Conservation (phyloP, 306 rosid species). For the Fagus sylvatica region DNA sequence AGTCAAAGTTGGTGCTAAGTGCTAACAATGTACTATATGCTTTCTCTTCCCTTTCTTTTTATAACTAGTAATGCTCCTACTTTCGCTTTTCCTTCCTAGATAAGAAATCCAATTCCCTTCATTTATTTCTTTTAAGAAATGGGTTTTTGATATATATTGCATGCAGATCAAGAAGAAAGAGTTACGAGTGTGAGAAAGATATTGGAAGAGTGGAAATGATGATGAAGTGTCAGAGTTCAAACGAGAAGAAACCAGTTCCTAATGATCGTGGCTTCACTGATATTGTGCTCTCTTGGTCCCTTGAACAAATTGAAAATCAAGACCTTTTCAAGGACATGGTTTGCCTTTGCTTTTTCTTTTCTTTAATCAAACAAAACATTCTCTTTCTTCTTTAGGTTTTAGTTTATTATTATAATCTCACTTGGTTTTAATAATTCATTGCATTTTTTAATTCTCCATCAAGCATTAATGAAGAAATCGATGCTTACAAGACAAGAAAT, state of each 20-base stretch:
- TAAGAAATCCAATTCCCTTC: conserved; percentile 8
- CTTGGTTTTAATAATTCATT: background rate
- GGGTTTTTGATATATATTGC: background rate
- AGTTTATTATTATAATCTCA: background rate
- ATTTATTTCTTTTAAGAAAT: background rate
- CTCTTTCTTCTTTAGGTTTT: background rate
- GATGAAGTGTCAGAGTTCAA: conserved; percentile 29
- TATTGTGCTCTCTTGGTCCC: conserved; percentile 59
- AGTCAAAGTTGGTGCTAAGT: no score
- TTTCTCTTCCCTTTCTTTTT: no score
- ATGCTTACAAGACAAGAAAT: no score
- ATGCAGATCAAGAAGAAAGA: conserved; percentile 6
- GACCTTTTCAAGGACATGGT: conserved; percentile 48
- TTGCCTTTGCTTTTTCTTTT: background rate
- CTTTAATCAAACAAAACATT: no score
- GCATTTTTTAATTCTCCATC: background rate
- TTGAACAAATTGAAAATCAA: conserved; percentile 47
- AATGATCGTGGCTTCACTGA: conserved; percentile 27
- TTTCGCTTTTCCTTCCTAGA: background rate
- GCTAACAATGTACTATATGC: no score
- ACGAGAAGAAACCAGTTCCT: background rate
- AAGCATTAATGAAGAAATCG: no score
- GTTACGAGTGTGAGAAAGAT: no score
- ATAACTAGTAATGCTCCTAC: no score
- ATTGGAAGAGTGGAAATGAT: conserved; percentile 18